A percentile compares a stretch with the other conserved stretches of the same genome.
phyloP scores from a whole-genome alignment of 2,329 filamentous ascomycete species.

The Aspergillus eucalypticola region DNA sequence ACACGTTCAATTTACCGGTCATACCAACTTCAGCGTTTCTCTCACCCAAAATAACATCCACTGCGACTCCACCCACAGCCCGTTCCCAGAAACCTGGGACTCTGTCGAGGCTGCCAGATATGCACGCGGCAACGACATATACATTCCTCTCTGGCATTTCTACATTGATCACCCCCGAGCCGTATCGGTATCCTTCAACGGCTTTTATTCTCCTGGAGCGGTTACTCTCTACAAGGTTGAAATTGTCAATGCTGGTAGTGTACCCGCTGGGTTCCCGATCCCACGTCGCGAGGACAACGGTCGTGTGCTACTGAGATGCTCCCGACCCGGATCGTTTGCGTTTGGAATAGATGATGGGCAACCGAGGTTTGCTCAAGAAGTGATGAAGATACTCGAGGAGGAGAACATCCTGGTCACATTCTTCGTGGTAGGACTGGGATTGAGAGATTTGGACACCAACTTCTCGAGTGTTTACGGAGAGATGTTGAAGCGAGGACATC shows the following conservation, averaged over 20 bases:
- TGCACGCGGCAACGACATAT: conserved; percentile 57
- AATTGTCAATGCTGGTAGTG: conserved; percentile 51
- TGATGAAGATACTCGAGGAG: conserved; percentile 62
- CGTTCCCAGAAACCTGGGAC: conserved; percentile 68
- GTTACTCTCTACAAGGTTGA: conserved; percentile 61
- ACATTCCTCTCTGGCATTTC: conserved; percentile 68
- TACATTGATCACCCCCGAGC: conserved; percentile 58
- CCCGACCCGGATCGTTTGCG: conserved; percentile 68
- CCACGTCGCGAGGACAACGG: conserved; percentile 64
- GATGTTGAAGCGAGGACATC: conserved; percentile 64
- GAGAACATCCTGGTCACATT: conserved; percentile 68
- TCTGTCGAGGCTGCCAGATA: conserved; percentile 66
- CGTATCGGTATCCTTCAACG: conserved; percentile 63
- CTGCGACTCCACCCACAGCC: conserved; percentile 57
- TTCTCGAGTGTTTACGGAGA: conserved; percentile 64
- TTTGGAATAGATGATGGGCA: conserved; percentile 72
- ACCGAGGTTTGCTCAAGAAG: conserved; percentile 59
- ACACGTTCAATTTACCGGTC: conserved; percentile 65
- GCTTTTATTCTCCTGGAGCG: conserved; percentile 58
- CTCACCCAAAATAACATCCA: conserved; percentile 66
- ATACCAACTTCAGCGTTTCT: conserved; percentile 63
- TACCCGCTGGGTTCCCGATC: conserved; percentile 55
- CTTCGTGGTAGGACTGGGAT: conserved; percentile 67
- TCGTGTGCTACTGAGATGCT: conserved; percentile 63
- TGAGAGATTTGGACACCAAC: conserved; percentile 61